Evolutionary conservation across 192 early-diverging fungal species (phyloP), one percentile per base, ranked within the genome.

Genomic region (Chytriomyces confervae): DNA sequence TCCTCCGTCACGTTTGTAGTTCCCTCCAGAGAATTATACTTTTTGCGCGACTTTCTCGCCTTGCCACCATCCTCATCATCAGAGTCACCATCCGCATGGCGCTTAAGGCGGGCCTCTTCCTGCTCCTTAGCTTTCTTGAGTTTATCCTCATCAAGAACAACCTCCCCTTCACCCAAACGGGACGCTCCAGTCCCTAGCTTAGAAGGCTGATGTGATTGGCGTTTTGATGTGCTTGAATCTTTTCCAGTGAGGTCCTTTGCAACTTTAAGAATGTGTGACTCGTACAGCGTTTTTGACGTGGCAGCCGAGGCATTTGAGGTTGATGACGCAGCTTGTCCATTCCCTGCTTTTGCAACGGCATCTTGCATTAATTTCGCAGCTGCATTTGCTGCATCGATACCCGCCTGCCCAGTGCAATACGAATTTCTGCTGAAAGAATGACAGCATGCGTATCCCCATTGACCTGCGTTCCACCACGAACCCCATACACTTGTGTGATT

Each of bases 361-460:
- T 51, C 75, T 62, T 74, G 69, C 63, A 85, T 46, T 20, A 87
- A 63, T 62, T 50, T 78, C 11, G 75, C 79, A 9, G 88, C 81
- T 47, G 85, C 76, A 57, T 81, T 76, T 57, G 85, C 85, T 23
- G 93, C 93, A 36, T 93, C 94, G 61, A 93, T 93, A 13, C 92
- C 91, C 36, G 90, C 90, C 11, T 81, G 74, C n/a, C 94, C 92
- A 20, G 94, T 96, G 77, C 98, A 99, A 82, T 98, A 98, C 16
- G 95, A 89, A 72, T 92, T 95, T 63, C 91, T 85, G 49, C 90
- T 77, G 62, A 92, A 89, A 48, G 92, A 90, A 53, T 90, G 92
- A 82, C 98, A 99, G 79, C 98, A 99, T 50, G 88, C 87, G 85
- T 97, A 99, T 24, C 98, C 98, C 98, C 97, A 99, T 57, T 91